These are phyloP conservation scores for Wickerhamiella slavikovae DNA, from an alignment of 805 yeast genomes.

Conservation along the genomic window DNA sequence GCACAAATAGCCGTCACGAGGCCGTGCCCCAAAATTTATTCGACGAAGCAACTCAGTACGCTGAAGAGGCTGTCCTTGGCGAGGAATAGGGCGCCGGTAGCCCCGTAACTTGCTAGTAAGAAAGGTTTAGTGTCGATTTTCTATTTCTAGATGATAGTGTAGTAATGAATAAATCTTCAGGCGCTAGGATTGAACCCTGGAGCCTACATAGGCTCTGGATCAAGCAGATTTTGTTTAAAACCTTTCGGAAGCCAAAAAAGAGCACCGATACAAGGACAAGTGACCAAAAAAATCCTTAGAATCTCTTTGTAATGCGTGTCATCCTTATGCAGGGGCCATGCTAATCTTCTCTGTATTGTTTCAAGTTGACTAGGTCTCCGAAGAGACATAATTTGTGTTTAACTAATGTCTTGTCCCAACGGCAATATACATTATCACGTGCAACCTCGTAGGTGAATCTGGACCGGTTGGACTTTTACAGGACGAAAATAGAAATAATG, in stretches of 20 bases:
- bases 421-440: too few relatives aligned
- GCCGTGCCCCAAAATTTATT: slow-evolving; percentile 61
- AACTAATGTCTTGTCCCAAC: neutral
- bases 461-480: too few relatives aligned
- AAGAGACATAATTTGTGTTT: slow-evolving; percentile 23
- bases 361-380: slow-evolving; percentile 98
- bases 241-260: too few relatives aligned
- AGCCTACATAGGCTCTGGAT: too few relatives aligned
- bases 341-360: slow-evolving; percentile 99
- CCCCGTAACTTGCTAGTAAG: too few relatives aligned
- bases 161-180: too few relatives aligned
- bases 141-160: too few relatives aligned
- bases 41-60: slow-evolving; percentile 65
- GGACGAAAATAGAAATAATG: too few relatives aligned
- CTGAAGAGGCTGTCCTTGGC: slow-evolving; percentile 67
- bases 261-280: neutral
- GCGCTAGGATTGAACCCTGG: too few relatives aligned
- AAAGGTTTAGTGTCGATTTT: neutral
- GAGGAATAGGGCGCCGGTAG: too few relatives aligned
- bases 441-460: too few relatives aligned
- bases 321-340: slow-evolving; percentile 99
- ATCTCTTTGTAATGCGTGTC: slow-evolving; percentile 99
- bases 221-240: too few relatives aligned
- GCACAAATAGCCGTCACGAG: slow-evolving; percentile 63
- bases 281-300: slow-evolving; percentile 52